Evolutionary conservation across 1,284 basidiomycete genomes (phyloP), one percentile per base, ranked within the genome.

Genomic region (Exobasidium rhododendri): DNA sequence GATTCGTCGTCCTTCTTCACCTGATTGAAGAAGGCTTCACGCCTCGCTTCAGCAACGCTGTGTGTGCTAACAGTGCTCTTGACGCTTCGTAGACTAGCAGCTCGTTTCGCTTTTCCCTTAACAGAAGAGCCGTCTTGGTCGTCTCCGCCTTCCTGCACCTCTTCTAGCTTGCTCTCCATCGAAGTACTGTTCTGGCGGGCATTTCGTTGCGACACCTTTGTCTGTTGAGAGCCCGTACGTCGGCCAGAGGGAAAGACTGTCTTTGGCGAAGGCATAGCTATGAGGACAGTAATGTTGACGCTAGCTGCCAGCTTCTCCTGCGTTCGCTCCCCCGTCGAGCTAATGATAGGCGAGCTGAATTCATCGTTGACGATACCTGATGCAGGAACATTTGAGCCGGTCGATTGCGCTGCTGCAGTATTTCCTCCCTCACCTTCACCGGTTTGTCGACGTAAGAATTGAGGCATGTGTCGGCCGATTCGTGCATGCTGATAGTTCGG

Each of bases 191-290:
- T 26, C 4, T 50, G n/a, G 14, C 47, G 20, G 28, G 26, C n/a
- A 54, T 20, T 26, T 6, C n/a, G 24, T 26, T 4, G 0, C 6
- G 40, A 44, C 14, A n/a, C 14, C 7, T 50, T 7, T n/a, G 47
- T 10, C n/a, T 30, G 47, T n/a, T 6, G 6, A 24, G 52, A n/a
- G 17, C n/a, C 17, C 35, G 17, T 10, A 29, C 29, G 52, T 40
- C 52, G 52, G 13, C 14, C 14, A 17, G 52, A 55, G 10, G 69
- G 73, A 49, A 74, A 69, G 50, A 74, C 67, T 11, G 73, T 75
- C 17, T 61, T 60, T n/a, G 67, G 65, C 11, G 68, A 73, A 6
- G 74, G 74, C 74, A 75, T 75, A 26, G 71, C 71, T 28, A 75
- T 73, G 26, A 75, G 56, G 11, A 75, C 74, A 0, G 74, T 74